Conservation (phyloP, 352 stramenopile genomes). For the Phytopythium vexans region DNA sequence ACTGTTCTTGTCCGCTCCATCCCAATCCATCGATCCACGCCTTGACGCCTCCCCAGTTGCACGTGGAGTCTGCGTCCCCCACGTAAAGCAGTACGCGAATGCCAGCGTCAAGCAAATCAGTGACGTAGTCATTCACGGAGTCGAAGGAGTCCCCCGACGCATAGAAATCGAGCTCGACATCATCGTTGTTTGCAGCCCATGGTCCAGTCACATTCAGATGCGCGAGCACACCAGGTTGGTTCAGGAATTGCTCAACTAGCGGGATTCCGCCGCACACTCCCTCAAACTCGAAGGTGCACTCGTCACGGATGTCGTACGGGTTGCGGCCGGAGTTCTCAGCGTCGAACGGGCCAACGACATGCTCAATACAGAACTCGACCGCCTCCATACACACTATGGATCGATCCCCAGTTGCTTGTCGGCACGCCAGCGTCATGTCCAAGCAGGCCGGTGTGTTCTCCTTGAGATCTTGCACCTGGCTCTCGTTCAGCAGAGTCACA, state of each 20-base stretch:
- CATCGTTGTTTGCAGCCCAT: constrained; percentile 54
- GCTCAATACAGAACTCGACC: constrained; percentile 30
- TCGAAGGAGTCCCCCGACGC: constrained; percentile 52
- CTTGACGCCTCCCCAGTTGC: constrained; percentile 95
- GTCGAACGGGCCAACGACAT: constrained; percentile 24
- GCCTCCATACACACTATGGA: constrained; percentile 29
- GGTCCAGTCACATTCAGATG: constrained; percentile 22
- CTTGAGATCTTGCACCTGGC: constrained; percentile 31
- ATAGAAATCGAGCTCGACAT: constrained; percentile 43
- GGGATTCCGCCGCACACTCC: constrained; percentile 36
- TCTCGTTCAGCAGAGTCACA: constrained; percentile 45
- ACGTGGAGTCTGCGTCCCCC: constrained; percentile 96
- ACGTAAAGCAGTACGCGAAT: constrained; percentile 93
- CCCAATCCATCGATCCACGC: constrained; percentile 91
- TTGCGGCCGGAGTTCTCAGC: constrained; percentile 38
- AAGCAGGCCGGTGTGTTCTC: constrained; percentile 24
- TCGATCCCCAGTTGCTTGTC: constrained; percentile 10
- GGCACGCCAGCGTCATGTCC: constrained; percentile 15
- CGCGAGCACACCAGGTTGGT: constrained; percentile 26
- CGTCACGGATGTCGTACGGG: constrained; percentile 60
- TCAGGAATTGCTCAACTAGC: constrained; percentile 42
- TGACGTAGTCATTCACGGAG: constrained; percentile 75
- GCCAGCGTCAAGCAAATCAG: constrained; percentile 77
- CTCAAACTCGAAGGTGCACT: constrained; percentile 26
- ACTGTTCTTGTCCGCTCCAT: constrained; percentile 88